Evolutionary conservation across 352 stramenopile species (phyloP).

Genomic region (Globisporangium heterothallicum): DNA sequence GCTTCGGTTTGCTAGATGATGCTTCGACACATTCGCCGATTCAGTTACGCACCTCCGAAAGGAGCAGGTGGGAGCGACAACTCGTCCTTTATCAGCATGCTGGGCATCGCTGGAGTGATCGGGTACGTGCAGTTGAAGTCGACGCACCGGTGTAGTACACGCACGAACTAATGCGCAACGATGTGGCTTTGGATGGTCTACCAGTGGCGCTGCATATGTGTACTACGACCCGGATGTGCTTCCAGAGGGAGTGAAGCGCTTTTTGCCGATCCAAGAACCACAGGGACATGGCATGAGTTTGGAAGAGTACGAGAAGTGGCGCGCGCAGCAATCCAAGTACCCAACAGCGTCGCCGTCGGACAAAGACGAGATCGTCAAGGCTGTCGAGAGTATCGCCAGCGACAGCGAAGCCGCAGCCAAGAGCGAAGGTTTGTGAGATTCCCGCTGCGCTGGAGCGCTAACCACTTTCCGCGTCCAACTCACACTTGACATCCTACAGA

Average conservation of each 20-base stretch:
- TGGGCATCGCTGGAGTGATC: conserved; percentile 54
- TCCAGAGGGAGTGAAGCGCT: conserved; percentile 65
- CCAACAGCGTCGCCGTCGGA: conserved; percentile 22
- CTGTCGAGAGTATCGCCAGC: not conserved
- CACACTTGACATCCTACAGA: conserved; percentile 20
- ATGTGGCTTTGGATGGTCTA: too few relatives aligned
- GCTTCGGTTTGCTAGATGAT: not conserved
- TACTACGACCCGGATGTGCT: conserved; percentile 85
- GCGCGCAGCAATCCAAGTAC: conserved; percentile 59
- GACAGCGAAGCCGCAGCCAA: conserved; percentile 15
- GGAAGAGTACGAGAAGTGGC: conserved; percentile 85
- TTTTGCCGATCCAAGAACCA: conserved; percentile 73
- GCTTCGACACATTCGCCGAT: conserved; percentile 34
- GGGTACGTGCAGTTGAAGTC: conserved; percentile 28
- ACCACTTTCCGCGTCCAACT: not conserved
- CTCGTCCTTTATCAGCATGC: conserved; percentile 75
- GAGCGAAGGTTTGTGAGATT: conserved; percentile 22
- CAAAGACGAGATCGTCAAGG: conserved; percentile 23
- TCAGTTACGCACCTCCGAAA: conserved; percentile 66
- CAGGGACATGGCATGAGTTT: conserved; percentile 82
- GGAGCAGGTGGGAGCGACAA: conserved; percentile 64
- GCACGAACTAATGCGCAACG: too few relatives aligned
- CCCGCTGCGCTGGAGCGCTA: not conserved
- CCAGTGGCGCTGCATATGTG: conserved; percentile 71
- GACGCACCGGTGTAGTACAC: too few relatives aligned